Evolutionary conservation across 2,329 filamentous ascomycete species (phyloP).

Genomic region (Calonectria honghensis): DNA sequence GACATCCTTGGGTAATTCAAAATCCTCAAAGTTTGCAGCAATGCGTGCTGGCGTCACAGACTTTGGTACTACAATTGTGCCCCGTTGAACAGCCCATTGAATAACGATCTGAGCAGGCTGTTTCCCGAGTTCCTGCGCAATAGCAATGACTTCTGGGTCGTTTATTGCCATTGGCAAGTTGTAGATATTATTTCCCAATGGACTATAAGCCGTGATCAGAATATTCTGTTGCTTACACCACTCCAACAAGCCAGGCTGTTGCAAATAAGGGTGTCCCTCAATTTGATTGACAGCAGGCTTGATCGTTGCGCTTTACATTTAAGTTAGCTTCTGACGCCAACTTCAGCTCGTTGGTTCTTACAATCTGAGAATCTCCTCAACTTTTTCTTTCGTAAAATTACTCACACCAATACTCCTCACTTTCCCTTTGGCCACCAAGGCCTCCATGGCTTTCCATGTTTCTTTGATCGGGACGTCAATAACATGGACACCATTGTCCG

Average conservation of each 20-base stretch:
- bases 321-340: not conserved
- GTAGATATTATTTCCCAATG: constrained; percentile 74
- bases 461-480: constrained; percentile 63
- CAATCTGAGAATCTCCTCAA: constrained; percentile 60
- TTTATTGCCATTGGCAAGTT: constrained; percentile 67
- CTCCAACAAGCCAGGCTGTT: constrained; percentile 74
- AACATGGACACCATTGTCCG: constrained; percentile 63
- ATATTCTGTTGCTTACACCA: constrained; percentile 68
- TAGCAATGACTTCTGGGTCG: constrained; percentile 67
- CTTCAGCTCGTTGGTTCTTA: not conserved
- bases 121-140: constrained; percentile 69
- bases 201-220: constrained; percentile 78
- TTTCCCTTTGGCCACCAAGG: constrained; percentile 61
- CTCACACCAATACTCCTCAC: constrained; percentile 69
- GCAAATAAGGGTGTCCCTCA: constrained; percentile 66
- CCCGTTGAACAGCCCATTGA: constrained; percentile 72
- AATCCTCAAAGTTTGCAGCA: constrained; percentile 64
- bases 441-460: constrained; percentile 71
- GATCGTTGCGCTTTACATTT: constrained; percentile 65
- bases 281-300: constrained; percentile 72
- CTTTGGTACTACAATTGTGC: constrained; percentile 73
- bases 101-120: constrained; percentile 70
- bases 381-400: constrained; percentile 67
- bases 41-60: constrained; percentile 72
- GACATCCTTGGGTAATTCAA: constrained; percentile 34